Base-by-base conservation (phyloP, 345 rosid species). In the Conringia planisiliqua region DNA sequence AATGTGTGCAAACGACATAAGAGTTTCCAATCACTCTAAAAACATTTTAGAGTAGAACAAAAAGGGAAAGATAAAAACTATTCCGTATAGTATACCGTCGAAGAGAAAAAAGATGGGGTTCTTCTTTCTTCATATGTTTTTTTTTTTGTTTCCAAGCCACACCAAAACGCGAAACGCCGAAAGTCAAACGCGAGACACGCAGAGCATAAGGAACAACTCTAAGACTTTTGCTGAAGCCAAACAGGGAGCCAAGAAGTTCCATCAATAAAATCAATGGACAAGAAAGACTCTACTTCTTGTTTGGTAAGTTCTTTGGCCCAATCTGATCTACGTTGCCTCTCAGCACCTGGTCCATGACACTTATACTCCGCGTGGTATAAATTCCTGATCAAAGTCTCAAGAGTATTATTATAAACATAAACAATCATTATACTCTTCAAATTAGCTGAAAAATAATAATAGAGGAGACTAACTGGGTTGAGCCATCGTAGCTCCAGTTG, bases 221-320 rank as follows among this genome's bases (percentile, higher is more conserved):
- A 77, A 66, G 55, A 78, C 52, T 33, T 67, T 10, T 78, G 66
- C 13, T 72, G 59, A 72, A 72, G 77, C 81, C 81, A 78, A 51
- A 64, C 95, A 7, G 99, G 99, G 24, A 95, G 90, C 97, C 99
- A 92, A 8, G 85, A 67, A 33, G 79, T 72, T 57, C 99, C 99
- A 68, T 86, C 78, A 18, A 95, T 85, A 80, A 82, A 90, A 76
- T 87, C 89, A 66, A 90, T 79, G 44, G 96, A 80, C 79, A 82
- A 35, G 83, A 83, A 91, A 2, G 56, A 60, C 22, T 61, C 68
- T 22, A 86, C 96, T 80, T 94, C 96, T 66, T 82, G 27, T 0
- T 87, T 86, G 0, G 89, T 83, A 10, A 94, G 89, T 57, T 86
- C 87, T 74, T 80, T 87, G 16, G 89, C 69, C 98, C 98, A 91